A percentile compares a stretch with the other conserved stretches of the same genome.
These are phyloP conservation scores for Euphorbia lathyris DNA, from an alignment of 345 rosid genomes.

Conservation along the genomic window DNA sequence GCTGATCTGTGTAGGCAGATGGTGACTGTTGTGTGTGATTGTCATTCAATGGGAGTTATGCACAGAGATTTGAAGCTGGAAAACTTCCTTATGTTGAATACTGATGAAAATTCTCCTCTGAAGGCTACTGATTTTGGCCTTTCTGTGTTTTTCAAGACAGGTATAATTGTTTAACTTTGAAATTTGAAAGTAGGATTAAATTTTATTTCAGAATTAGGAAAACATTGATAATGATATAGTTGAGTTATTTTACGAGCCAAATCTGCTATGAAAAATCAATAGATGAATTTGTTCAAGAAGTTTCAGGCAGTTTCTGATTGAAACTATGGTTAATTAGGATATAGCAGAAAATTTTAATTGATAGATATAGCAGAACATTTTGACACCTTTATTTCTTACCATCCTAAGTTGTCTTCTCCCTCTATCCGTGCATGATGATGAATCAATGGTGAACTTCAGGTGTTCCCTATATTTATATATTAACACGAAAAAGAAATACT, in stretches of 20 bases:
- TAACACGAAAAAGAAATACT: too few relatives aligned
- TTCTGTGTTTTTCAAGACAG: slow-evolving; percentile 79
- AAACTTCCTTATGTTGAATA: slow-evolving; percentile 70
- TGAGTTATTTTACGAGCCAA: too few relatives aligned
- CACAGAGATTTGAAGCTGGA: too few relatives aligned
- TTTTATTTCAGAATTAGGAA: too few relatives aligned
- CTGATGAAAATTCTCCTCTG: slow-evolving; percentile 74
- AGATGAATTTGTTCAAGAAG: background rate
- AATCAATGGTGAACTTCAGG: background rate
- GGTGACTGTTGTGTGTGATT: too few relatives aligned
- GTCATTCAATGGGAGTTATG: too few relatives aligned
- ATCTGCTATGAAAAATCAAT: background rate
- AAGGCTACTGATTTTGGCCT: slow-evolving; percentile 98
- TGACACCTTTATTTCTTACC: too few relatives aligned
- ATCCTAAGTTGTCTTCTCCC: too few relatives aligned
- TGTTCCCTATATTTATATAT: slow-evolving; percentile 2
- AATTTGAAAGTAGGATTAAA: too few relatives aligned
- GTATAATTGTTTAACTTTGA: slow-evolving; percentile 31
- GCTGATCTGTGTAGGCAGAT: too few relatives aligned
- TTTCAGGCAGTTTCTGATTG: background rate
- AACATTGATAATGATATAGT: too few relatives aligned
- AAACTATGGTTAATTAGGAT: background rate
- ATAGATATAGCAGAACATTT: too few relatives aligned
- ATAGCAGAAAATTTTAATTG: background rate
- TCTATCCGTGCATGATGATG: background rate